Evolutionary conservation across 371 early-diverging fungal species (phyloP).

Genomic region (Rhizopus microsporus): DNA sequence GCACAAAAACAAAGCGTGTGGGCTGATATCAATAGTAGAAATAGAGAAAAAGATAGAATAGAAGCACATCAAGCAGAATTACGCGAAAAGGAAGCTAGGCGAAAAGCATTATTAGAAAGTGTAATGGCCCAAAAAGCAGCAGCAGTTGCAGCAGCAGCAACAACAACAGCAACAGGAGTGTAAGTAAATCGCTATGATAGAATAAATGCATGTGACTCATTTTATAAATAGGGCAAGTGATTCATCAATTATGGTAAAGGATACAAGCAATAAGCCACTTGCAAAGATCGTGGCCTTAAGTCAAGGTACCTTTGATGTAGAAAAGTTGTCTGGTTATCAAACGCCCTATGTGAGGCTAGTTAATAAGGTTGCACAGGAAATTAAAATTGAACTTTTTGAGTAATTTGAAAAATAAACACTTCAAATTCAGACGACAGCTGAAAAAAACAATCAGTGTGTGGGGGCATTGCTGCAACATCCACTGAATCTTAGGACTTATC

Average conservation of each 20-base stretch:
- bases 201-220: not conserved
- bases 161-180: slow-evolving; percentile 2
- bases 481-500: no score
- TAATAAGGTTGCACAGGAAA: slow-evolving; percentile 21
- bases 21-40: slow-evolving; percentile 55
- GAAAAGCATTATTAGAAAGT: slow-evolving; percentile 29
- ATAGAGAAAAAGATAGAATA: slow-evolving; percentile 39
- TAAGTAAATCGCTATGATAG: slow-evolving; percentile 5
- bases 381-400: slow-evolving; percentile 21
- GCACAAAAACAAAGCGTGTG: slow-evolving; percentile 46
- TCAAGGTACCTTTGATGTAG: slow-evolving; percentile 23
- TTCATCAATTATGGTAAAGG: slow-evolving; percentile 14
- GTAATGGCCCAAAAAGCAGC: slow-evolving; percentile 17
- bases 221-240: slow-evolving; percentile 11
- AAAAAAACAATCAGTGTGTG: no score
- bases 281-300: slow-evolving; percentile 18
- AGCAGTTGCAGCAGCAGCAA: not conserved
- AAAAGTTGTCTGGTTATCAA: slow-evolving; percentile 25
- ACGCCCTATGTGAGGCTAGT: slow-evolving; percentile 30
- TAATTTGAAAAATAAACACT: not conserved
- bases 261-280: slow-evolving; percentile 8
- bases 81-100: slow-evolving; percentile 27
- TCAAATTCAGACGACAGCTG: slow-evolving; percentile 1
- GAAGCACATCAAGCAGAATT: slow-evolving; percentile 44
- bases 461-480: no score